These are phyloP conservation scores for Butyriboletus appendiculatus DNA, from an alignment of 1,284 basidiomycete genomes.

Conservation along the genomic window DNA sequence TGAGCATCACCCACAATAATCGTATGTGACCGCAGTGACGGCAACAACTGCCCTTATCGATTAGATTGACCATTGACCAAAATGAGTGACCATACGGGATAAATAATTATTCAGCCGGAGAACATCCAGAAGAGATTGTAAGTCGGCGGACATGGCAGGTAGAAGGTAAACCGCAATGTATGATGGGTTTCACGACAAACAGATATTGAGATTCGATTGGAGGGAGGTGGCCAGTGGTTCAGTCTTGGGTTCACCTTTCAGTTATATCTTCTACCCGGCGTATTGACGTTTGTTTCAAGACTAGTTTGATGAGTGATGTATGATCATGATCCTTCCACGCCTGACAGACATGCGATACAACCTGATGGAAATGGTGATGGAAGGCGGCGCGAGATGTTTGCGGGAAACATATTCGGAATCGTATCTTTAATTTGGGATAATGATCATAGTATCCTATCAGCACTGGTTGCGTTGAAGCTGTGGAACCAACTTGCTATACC, in stretches of 20 bases:
- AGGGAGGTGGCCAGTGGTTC: background rate
- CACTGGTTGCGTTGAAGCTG: too few relatives aligned
- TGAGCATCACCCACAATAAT: background rate
- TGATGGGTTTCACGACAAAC: background rate
- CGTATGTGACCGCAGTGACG: slow-evolving; percentile 6
- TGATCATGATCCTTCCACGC: too few relatives aligned
- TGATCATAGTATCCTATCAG: too few relatives aligned
- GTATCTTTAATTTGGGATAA: too few relatives aligned
- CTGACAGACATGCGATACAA: too few relatives aligned
- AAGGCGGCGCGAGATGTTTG: too few relatives aligned
- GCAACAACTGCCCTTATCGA: background rate
- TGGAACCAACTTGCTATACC: too few relatives aligned
- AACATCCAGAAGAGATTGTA: background rate
- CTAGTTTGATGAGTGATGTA: too few relatives aligned
- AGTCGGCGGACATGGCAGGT: slow-evolving; percentile 2
- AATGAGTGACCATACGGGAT: background rate
- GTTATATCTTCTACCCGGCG: background rate
- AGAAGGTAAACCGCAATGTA: background rate
- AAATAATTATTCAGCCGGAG: background rate
- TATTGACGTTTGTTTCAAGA: background rate
- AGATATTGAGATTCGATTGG: too few relatives aligned
- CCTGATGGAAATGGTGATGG: too few relatives aligned
- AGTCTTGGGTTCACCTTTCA: background rate
- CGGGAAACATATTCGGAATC: too few relatives aligned
- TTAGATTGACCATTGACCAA: background rate